Evolutionary conservation across 345 rosid species (phyloP), one percentile per base, ranked within the genome.

Genomic region (Diplotaxis tenuifolia): DNA sequence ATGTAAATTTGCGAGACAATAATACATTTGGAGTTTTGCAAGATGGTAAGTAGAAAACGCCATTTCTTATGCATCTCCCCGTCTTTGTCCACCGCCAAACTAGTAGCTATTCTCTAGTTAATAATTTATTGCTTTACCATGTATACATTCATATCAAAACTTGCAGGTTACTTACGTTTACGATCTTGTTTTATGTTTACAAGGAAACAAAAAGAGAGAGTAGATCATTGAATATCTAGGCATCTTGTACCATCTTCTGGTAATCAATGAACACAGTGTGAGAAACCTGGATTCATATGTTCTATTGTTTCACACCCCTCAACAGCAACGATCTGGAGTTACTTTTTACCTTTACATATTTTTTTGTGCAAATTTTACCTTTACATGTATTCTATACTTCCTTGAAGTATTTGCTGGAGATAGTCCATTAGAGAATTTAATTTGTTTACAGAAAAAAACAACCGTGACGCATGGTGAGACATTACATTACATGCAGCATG

Each of bases 51-150:
- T 63, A 76, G 75, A 76, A 70, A 76, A 76, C n/a, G 72, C 75
- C 80, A 70, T 65, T 49, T 61, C 32, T 57, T 0, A 42, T 42
- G 75, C 25, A 68, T 64, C 64, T 64, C 52, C 52, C 31, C 1
- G 54, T 70, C 67, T 76, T 64, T 76, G 56, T 76, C 80, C 80
- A 70, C 75, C 80, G 80, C 45, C 71, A 57, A 57, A 70, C 65
- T 45, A 32, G 52, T 63, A 63, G 27, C 73, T 68, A 52, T 55
- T 42, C 63, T 68, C 63, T 61, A 27, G 28, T 62, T 29, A 45
- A 61, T 50, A n/a, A 12, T 18, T 12, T 53, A 7, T 55, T 16
- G 12, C 19, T 38, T 19, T 22, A 25, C 25, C 6, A 65, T 64
- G 16, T 38, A 9, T 21, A 22, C 36, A 27, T 42, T 20, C 18